Conservation (phyloP, 2,329 filamentous ascomycete species). For the Microsporum audouinii region DNA sequence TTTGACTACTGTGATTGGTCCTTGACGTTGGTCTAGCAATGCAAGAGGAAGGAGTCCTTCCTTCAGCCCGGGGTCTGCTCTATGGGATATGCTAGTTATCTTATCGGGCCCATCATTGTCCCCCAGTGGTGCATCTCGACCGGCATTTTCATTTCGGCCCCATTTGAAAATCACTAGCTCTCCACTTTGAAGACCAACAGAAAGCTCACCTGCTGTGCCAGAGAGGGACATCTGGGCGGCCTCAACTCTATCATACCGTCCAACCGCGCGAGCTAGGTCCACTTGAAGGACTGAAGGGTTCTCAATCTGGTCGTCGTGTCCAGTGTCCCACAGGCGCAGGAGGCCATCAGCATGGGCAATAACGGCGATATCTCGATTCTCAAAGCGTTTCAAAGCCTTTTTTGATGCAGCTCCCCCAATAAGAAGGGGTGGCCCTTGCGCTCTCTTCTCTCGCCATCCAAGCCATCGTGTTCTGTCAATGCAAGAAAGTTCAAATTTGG, state of each 20-base stretch:
- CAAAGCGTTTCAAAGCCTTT: conserved; percentile 62
- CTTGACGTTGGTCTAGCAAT: conserved; percentile 72
- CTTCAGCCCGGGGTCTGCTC: conserved; percentile 61
- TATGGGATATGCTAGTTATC: conserved; percentile 60
- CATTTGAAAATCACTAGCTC: conserved; percentile 80
- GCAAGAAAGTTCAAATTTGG: conserved; percentile 57
- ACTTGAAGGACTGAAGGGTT: conserved; percentile 72
- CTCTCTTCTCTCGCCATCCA: conserved; percentile 73
- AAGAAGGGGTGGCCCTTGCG: conserved; percentile 65
- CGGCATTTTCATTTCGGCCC: conserved; percentile 66
- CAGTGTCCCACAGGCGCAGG: conserved; percentile 84
- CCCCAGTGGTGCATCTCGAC: conserved; percentile 45
- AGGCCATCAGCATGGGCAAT: conserved; percentile 85
- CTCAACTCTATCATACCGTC: conserved; percentile 64
- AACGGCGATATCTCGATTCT: conserved; percentile 72
- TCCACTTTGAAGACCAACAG: conserved; percentile 67
- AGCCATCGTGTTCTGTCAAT: conserved; percentile 76
- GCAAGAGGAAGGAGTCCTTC: conserved; percentile 72
- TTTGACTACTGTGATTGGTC: conserved; percentile 64
- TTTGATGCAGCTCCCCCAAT: conserved; percentile 65
- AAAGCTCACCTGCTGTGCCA: conserved; percentile 71
- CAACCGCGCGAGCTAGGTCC: conserved; percentile 71
- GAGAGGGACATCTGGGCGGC: conserved; percentile 72
- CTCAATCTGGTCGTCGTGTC: conserved; percentile 86
- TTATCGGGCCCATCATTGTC: conserved; percentile 52